A percentile compares a stretch with the other conserved stretches of the same genome.
These are phyloP conservation scores for Cryphonectria parasitica DNA, from an alignment of 2,329 filamentous ascomycete species.

Conservation along the genomic window DNA sequence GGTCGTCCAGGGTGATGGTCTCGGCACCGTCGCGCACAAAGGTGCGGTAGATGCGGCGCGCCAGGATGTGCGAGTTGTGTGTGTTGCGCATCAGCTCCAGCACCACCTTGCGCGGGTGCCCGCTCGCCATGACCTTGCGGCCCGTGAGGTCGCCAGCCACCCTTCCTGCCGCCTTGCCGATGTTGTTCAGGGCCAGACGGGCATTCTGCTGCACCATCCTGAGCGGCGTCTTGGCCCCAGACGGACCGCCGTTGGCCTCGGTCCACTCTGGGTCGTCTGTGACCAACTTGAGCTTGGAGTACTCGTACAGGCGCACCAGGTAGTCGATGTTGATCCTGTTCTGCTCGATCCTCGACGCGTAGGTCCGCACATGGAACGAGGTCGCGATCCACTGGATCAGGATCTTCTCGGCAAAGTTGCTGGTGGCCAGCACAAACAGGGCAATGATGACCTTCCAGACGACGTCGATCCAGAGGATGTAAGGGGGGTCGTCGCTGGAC, in stretches of 20 bases:
- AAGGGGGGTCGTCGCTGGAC: slow-evolving; percentile 50
- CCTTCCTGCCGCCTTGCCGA: slow-evolving; percentile 82
- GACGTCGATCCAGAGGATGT: slow-evolving; percentile 71
- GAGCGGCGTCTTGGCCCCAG: slow-evolving; percentile 75
- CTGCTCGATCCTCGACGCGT: slow-evolving; percentile 85
- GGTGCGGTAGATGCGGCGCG: slow-evolving; percentile 85
- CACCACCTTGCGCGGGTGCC: slow-evolving; percentile 83
- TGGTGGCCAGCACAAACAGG: slow-evolving; percentile 75
- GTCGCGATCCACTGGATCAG: slow-evolving; percentile 94
- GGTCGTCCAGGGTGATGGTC: slow-evolving; percentile 76
- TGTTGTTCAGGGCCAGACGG: slow-evolving; percentile 74
- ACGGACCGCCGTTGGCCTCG: slow-evolving; percentile 41
- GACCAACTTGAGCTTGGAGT: slow-evolving; percentile 75
- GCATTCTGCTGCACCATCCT: slow-evolving; percentile 74
- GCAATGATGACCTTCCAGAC: slow-evolving; percentile 86
- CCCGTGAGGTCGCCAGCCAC: slow-evolving; percentile 94
- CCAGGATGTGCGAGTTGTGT: slow-evolving; percentile 77
- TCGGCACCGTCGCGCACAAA: slow-evolving; percentile 77
- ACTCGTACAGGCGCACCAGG: slow-evolving; percentile 62
- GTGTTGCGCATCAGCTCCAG: slow-evolving; percentile 75
- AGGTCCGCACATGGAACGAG: slow-evolving; percentile 88
- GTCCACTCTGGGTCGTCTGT: slow-evolving; percentile 54
- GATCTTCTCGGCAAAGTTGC: slow-evolving; percentile 91
- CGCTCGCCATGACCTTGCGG: slow-evolving; percentile 65
- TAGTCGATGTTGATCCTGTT: slow-evolving; percentile 86